Conservation (phyloP, 148 eudicot species). For the Amaranthus hypochondriacus region DNA sequence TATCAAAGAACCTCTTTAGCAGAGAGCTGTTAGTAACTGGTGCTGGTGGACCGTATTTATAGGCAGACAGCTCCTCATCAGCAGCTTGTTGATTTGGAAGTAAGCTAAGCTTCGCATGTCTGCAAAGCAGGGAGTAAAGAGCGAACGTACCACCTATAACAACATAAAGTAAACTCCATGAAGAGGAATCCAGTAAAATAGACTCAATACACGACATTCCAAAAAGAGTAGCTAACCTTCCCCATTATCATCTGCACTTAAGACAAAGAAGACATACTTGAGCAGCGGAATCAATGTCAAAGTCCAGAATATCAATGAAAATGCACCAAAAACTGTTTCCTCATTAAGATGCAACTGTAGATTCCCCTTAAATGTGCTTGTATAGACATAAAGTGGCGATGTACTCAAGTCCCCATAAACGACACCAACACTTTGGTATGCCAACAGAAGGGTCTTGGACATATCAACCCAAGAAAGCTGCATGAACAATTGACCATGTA, state of each 20-base stretch:
- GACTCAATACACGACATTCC: neutral
- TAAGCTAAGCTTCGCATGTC: conserved; percentile 86
- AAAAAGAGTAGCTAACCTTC: conserved; percentile 59
- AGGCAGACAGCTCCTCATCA: conserved; percentile 88
- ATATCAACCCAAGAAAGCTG: conserved; percentile 57
- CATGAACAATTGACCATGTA: conserved; percentile 23
- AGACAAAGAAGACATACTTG: conserved; percentile 72
- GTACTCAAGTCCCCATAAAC: conserved; percentile 94
- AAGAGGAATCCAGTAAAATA: neutral
- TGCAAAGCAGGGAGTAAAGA: conserved; percentile 88
- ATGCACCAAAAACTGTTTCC: conserved; percentile 76
- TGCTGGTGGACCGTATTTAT: conserved; percentile 53
- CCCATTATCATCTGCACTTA: conserved; percentile 87
- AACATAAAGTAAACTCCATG: conserved; percentile 10
- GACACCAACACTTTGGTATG: conserved; percentile 93
- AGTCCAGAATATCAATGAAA: conserved; percentile 92
- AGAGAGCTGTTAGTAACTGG: conserved; percentile 37
- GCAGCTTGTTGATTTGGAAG: conserved; percentile 99
- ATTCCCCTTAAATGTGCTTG: conserved; percentile 62
- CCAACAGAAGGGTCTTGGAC: conserved; percentile 61
- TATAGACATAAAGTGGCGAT: conserved; percentile 89
- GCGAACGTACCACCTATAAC: conserved; percentile 90
- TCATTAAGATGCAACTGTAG: conserved; percentile 46
- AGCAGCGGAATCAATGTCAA: conserved; percentile 78
- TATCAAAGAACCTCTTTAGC: conserved; percentile 76